phyloP scores from a whole-genome alignment of 192 early-diverging fungal genomes.

The Coemansia sp. region DNA sequence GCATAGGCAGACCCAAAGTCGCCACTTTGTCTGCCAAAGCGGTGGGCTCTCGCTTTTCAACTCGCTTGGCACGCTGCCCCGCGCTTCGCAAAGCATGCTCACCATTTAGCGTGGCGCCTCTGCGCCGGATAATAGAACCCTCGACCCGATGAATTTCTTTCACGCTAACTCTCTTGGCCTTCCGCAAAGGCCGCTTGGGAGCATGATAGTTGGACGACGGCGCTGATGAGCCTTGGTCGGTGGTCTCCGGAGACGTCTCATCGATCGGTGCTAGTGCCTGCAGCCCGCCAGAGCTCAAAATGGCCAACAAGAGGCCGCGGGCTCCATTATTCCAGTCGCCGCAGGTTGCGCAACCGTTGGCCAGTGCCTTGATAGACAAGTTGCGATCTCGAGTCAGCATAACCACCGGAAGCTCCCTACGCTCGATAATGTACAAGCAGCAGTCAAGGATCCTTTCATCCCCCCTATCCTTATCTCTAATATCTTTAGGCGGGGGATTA shows the following conservation, averaged over 20 bases:
- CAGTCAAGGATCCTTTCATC: conserved; percentile 53
- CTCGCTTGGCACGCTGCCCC: not conserved
- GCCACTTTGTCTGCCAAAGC: not conserved
- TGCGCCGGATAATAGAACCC: not conserved
- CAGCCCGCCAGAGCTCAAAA: conserved; percentile 8
- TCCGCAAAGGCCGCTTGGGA: not conserved
- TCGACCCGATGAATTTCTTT: not conserved
- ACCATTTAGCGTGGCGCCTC: not conserved
- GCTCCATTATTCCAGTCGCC: conserved; percentile 22
- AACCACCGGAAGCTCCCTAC: conserved; percentile 29
- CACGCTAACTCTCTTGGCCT: not conserved
- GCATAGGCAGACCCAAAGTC: not conserved
- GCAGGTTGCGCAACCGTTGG: conserved; percentile 44
- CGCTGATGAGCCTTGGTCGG: not conserved
- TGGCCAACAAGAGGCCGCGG: conserved; percentile 15
- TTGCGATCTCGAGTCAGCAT: conserved; percentile 45
- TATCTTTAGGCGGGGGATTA: not conserved
- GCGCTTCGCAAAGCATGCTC: not conserved
- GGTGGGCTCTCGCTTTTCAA: not conserved
- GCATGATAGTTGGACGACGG: not conserved
- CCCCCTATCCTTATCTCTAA: conserved; percentile 9
- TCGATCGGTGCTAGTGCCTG: not conserved
- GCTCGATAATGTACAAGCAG: conserved; percentile 47
- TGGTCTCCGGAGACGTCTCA: not conserved
- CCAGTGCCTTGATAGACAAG: conserved; percentile 39